A percentile compares a stretch with the other conserved stretches of the same genome.
Evolutionary conservation across 805 yeast genomes (phyloP).

Genomic region (Barnettozyma pratensis): DNA sequence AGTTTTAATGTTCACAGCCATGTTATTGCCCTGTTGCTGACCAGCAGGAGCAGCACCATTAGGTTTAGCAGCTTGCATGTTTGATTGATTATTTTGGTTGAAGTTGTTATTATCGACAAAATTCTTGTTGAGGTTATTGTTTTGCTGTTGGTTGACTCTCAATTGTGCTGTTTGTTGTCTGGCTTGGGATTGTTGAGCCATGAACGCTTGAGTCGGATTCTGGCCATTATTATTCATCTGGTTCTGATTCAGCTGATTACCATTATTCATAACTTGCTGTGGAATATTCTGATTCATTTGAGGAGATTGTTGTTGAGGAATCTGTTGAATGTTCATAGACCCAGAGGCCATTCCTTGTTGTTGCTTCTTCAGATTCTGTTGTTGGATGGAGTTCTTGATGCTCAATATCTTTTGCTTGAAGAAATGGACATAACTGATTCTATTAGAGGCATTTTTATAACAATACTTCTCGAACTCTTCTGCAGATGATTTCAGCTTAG

Average conservation of each 20-base stretch:
- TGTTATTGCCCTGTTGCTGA: background rate
- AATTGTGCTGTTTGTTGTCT: constrained; percentile 43
- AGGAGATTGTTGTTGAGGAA: constrained; percentile 20
- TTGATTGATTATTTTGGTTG: constrained; percentile 14
- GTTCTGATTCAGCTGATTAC: background rate
- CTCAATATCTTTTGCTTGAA: constrained; percentile 28
- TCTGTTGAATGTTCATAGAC: constrained; percentile 27
- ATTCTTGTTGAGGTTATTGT: constrained; percentile 2
- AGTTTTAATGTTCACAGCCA: constrained; percentile 45
- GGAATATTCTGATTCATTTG: constrained; percentile 14
- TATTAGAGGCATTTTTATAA: constrained; percentile 50
- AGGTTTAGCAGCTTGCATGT: constrained; percentile 19
- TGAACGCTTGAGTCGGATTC: constrained; percentile 30
- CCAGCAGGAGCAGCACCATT: background rate
- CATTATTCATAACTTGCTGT: constrained; percentile 12
- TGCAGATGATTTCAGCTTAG: constrained; percentile 49
- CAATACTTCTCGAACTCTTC: constrained; percentile 69
- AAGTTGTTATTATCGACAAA: constrained; percentile 3
- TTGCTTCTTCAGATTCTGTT: constrained; percentile 28
- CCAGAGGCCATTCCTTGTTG: constrained; percentile 29
- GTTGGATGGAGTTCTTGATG: constrained; percentile 20
- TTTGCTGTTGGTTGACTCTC: constrained; percentile 18
- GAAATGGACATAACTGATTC: constrained; percentile 51
- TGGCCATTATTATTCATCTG: constrained; percentile 6
- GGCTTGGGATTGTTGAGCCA: constrained; percentile 47